These are phyloP conservation scores for Suillus plorans DNA, from an alignment of 768 basidiomycete species.

Conservation along the genomic window DNA sequence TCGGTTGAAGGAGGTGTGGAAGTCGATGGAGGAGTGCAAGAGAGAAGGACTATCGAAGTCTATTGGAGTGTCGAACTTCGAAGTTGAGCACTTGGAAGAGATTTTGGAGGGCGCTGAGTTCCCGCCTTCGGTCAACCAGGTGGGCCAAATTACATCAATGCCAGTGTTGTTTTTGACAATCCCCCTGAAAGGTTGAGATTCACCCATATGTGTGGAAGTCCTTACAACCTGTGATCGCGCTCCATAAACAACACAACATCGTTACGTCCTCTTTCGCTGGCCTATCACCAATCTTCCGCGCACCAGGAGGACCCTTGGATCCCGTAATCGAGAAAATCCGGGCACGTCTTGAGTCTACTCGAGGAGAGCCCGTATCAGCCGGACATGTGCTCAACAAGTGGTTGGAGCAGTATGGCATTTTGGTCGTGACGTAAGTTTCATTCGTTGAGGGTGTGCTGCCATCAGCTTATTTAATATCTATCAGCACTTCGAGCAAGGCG, in stretches of 20 bases:
- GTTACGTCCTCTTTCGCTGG: constrained; percentile 32
- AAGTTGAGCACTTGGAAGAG: constrained; percentile 35
- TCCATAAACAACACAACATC: constrained; percentile 12
- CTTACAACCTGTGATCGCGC: neutral
- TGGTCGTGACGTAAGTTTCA: constrained; percentile 2
- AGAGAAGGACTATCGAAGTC: constrained; percentile 36
- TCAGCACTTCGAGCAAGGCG: constrained; percentile 24
- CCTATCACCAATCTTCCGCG: constrained; percentile 11
- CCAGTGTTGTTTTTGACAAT: neutral
- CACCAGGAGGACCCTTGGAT: constrained; percentile 16
- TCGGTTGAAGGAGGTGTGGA: constrained; percentile 38
- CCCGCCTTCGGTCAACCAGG: constrained; percentile 49
- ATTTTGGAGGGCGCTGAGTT: constrained; percentile 39
- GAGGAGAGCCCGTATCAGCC: constrained; percentile 15
- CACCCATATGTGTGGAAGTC: constrained; percentile 17
- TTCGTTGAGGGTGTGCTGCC: neutral
- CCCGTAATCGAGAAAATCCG: constrained; percentile 29
- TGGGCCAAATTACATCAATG: constrained; percentile 9
- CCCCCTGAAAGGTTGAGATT: neutral
- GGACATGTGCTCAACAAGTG: constrained; percentile 21
- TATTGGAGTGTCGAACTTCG: constrained; percentile 50
- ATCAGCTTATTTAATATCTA: neutral
- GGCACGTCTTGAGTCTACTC: constrained; percentile 15
- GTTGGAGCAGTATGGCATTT: constrained; percentile 12
- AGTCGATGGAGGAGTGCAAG: constrained; percentile 35